Base-by-base conservation (phyloP, 805 yeast species). In the Zygosaccharomyces bailii region DNA sequence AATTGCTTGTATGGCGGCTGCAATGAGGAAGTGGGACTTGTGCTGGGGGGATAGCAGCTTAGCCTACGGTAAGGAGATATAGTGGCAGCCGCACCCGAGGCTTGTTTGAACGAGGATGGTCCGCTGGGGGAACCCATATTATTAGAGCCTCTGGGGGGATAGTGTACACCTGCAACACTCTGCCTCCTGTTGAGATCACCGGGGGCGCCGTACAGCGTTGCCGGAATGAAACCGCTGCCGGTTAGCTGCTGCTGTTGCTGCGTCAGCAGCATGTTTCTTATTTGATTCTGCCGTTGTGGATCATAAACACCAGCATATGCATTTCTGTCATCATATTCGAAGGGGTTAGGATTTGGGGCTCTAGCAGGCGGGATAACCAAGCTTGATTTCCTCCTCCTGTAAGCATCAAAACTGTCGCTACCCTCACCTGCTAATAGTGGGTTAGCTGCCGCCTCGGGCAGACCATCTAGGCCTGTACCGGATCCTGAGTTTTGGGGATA, bases 271-370 rank as follows among this genome's bases (percentile, higher is more conserved):
- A 46, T 45, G 32, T 43, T 33, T 8, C 20, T 17, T 31, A 43
- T 17, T 25, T 42, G 46, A n/a, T 30, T 38, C 27, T 33, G 51
- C 42, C 23, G 48, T 34, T 46, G 46, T 25, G 36, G 39, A 29
- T 42, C 35, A 31, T 46, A 46, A 16, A 42, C 34, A 27, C 40
- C 45, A 6, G 50, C 48, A 38, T 47, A 49, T 27, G 48, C 43
- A 14, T 44, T 34, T 7, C 43, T 37, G 16, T 48, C 65, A n/a
- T 66, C 54, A 45, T 61, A 68, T 42, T 66, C 63, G 29, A 55
- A 61, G 6, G 69, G 66, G 18, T 61, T 63, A 4, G 75, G 74
- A 10, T 69, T 74, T 2, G 73, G 72, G 0, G 73, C 74, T 51
- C 77, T 60, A 2, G 71, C 56, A 11, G 77, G 77, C 2, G 75